phyloP scores from a whole-genome alignment of 1,284 basidiomycete species.

The Marasmius oreades region DNA sequence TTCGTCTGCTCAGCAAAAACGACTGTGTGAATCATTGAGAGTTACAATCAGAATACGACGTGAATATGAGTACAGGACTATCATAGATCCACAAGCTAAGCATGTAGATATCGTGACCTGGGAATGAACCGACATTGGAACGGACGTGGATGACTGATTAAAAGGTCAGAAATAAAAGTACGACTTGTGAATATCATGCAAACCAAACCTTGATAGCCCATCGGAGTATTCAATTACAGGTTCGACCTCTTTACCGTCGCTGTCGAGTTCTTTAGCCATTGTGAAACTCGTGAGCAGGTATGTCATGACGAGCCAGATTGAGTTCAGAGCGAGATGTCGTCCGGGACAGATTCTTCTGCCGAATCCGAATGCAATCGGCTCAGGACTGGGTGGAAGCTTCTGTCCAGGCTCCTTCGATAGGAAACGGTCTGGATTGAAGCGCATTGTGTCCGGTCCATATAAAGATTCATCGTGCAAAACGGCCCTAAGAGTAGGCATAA shows the following conservation, averaged over 20 bases:
- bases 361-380: slow-evolving; percentile 2
- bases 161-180: neutral
- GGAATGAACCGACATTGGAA: slow-evolving; percentile 6
- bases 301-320: neutral
- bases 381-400: neutral
- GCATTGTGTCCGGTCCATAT: neutral
- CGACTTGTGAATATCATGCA: too few relatives aligned
- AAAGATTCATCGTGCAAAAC: neutral
- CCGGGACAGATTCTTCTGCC: slow-evolving; percentile 1
- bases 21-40: too few relatives aligned
- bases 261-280: neutral
- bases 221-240: neutral
- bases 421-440: slow-evolving; percentile 2
- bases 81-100: too few relatives aligned
- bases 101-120: neutral
- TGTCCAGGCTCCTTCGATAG: neutral
- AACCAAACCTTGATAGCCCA: neutral
- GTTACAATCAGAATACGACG: too few relatives aligned
- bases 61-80: too few relatives aligned
- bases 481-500: neutral
- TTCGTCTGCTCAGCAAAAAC: too few relatives aligned
- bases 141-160: neutral
- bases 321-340: neutral
- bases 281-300: neutral
- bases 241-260: neutral